Conservation (phyloP, 2,329 filamentous ascomycete genomes). For the Penicillium italicum region DNA sequence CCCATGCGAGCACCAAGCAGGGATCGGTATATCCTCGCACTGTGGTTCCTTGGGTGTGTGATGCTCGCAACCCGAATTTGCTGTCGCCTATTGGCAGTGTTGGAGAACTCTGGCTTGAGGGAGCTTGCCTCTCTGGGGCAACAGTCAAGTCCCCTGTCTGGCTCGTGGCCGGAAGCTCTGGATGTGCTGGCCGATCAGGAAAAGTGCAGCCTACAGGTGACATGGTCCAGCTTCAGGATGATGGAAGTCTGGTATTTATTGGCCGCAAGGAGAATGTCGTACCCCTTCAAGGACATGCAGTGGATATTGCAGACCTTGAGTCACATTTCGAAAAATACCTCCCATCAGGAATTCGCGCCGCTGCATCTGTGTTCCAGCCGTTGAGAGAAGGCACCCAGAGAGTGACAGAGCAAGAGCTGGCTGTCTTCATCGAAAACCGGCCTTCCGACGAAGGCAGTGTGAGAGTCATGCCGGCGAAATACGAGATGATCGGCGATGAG, state of each 20-base stretch:
- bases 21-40: slow-evolving; percentile 36
- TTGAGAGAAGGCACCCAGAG: slow-evolving; percentile 13
- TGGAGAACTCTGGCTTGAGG: slow-evolving; percentile 43
- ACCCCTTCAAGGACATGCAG: slow-evolving; percentile 37
- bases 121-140: slow-evolving; percentile 29
- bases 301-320: slow-evolving; percentile 43
- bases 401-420: slow-evolving; percentile 19
- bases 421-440: slow-evolving; percentile 36
- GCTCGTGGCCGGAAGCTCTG: slow-evolving; percentile 34
- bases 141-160: slow-evolving; percentile 25
- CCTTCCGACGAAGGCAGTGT: slow-evolving; percentile 24
- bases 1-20: slow-evolving; percentile 17
- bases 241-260: slow-evolving; percentile 31
- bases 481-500: slow-evolving; percentile 18
- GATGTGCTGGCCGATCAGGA: slow-evolving; percentile 29
- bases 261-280: slow-evolving; percentile 35
- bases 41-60: slow-evolving; percentile 29
- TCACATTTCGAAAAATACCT: slow-evolving; percentile 37
- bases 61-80: slow-evolving; percentile 31
- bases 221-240: slow-evolving; percentile 29
- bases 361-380: slow-evolving; percentile 26
- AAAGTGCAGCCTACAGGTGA: slow-evolving; percentile 33
- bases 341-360: slow-evolving; percentile 28
- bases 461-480: slow-evolving; percentile 24
- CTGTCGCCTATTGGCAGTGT: slow-evolving; percentile 43